A percentile compares a stretch with the other conserved stretches of the same genome.
These are phyloP conservation scores for Gossypium gossypioides DNA, from an alignment of 441 rosid species.

Conservation along the genomic window DNA sequence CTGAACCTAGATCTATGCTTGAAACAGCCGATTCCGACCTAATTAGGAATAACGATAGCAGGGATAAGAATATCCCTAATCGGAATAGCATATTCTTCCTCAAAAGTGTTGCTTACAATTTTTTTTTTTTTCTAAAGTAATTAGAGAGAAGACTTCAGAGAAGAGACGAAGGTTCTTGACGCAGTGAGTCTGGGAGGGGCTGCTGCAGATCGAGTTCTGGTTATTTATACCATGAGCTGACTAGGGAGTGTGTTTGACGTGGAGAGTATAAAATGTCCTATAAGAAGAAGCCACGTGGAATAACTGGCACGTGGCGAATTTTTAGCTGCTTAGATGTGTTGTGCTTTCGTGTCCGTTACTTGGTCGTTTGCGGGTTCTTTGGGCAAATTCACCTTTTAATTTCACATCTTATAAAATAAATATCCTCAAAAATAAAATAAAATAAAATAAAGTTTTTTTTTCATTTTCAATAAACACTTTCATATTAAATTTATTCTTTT, in stretches of 20 bases:
- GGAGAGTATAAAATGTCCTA: neutral
- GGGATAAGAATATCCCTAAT: constrained; percentile 32
- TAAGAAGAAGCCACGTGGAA: neutral
- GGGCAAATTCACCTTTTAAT: neutral
- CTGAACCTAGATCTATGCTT: constrained; percentile 93
- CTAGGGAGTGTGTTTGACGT: neutral
- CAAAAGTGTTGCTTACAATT: constrained; percentile 24
- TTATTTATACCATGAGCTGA: neutral
- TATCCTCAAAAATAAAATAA: neutral
- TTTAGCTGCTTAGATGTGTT: neutral
- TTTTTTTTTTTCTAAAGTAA: neutral
- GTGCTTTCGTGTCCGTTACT: neutral
- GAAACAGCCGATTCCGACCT: constrained; percentile 71
- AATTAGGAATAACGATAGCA: constrained; percentile 22
- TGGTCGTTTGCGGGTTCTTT: neutral
- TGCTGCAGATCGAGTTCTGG: neutral
- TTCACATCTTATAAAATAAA: neutral
- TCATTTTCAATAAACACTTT: neutral
- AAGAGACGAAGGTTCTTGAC: neutral
- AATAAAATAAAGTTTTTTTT: too few relatives aligned
- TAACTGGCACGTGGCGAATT: neutral
- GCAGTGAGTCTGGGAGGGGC: neutral
- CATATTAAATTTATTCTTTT: too few relatives aligned
- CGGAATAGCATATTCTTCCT: constrained; percentile 22
- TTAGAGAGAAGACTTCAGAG: neutral